These are phyloP conservation scores for Cadophora gregata DNA, from an alignment of 2,329 filamentous ascomycete genomes.

Conservation along the genomic window DNA sequence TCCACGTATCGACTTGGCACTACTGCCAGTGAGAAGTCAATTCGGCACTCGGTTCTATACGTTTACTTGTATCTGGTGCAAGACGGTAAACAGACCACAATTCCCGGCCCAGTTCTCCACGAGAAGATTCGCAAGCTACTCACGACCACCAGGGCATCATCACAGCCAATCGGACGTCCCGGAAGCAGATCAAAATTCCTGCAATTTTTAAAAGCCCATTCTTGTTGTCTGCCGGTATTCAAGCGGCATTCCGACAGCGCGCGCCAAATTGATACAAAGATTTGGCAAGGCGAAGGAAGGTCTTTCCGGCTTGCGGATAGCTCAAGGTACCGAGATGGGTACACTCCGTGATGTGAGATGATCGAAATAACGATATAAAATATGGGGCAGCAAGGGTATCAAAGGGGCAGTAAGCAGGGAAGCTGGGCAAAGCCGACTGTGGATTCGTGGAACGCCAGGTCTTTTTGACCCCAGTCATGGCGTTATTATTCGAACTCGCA, in stretches of 20 bases:
- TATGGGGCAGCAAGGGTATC: not conserved
- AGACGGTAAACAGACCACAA: not conserved
- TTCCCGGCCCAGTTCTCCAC: not conserved
- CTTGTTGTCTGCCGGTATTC: not conserved
- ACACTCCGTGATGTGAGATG: constrained; percentile 11
- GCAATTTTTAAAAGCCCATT: not conserved
- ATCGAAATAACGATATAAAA: constrained; percentile 5
- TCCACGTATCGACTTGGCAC: not conserved
- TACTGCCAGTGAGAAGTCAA: not conserved
- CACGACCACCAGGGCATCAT: not conserved
- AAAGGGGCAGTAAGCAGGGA: not conserved
- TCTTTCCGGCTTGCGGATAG: constrained; percentile 2
- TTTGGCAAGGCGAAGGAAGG: not conserved
- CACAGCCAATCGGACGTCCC: not conserved
- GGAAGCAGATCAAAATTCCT: constrained; percentile 7
- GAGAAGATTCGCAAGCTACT: not conserved
- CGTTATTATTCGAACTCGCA: not conserved
- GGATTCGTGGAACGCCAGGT: not conserved
- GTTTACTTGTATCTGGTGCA: not conserved
- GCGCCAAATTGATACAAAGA: not conserved
- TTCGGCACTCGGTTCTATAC: not conserved
- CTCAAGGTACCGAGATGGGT: constrained; percentile 15
- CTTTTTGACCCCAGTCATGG: not conserved
- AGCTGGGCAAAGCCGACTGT: not conserved
- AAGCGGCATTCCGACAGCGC: not conserved